Percentiles rank a stretch among this genome's conserved stretches.
Evolutionary conservation across 495 filamentous ascomycete genomes (phyloP).

Genomic region (Annulohypoxylon moriforme): DNA sequence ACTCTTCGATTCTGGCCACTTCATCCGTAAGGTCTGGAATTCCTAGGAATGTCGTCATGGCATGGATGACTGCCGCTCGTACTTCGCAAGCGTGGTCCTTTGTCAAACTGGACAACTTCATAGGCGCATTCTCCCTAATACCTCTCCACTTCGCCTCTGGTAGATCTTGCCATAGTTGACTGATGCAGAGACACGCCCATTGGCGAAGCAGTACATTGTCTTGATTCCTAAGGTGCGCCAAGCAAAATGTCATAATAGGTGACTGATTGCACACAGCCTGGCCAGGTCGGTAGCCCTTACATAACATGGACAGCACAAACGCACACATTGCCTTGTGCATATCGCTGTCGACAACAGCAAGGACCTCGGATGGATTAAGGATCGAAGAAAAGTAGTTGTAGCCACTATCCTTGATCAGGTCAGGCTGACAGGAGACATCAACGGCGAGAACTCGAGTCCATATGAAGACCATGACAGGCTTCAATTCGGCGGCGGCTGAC

Average conservation of each 20-base stretch:
- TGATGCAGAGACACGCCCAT: slow-evolving; percentile 96
- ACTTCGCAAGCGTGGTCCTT: slow-evolving; percentile 96
- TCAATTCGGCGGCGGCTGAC: slow-evolving; percentile 92
- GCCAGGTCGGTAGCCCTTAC: slow-evolving; percentile 89
- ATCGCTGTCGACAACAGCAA: slow-evolving; percentile 83
- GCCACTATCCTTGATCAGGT: slow-evolving; percentile 94
- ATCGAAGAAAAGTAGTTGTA: slow-evolving; percentile 96
- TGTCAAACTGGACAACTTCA: slow-evolving; percentile 80
- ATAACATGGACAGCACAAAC: slow-evolving; percentile 96
- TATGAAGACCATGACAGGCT: slow-evolving; percentile 99
- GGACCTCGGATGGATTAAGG: slow-evolving; percentile 81
- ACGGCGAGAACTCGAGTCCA: slow-evolving; percentile 98
- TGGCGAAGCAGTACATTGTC: slow-evolving; percentile 91
- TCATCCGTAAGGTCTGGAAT: slow-evolving; percentile 93
- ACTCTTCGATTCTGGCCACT: slow-evolving; percentile 89
- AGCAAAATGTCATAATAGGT: slow-evolving; percentile 85
- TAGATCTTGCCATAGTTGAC: slow-evolving; percentile 91
- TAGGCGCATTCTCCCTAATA: slow-evolving; percentile 81
- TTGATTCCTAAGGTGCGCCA: slow-evolving; percentile 81
- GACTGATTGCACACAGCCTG: slow-evolving; percentile 87
- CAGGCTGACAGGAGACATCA: slow-evolving; percentile 89
- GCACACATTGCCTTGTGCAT: slow-evolving; percentile 99
- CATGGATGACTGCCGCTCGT: slow-evolving; percentile 89
- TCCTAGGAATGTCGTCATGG: slow-evolving; percentile 91
- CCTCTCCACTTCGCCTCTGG: slow-evolving; percentile 95